Percentiles rank a stretch among this genome's conserved stretches.
These are phyloP conservation scores for Waltergamsia citrina DNA, from an alignment of 2,329 filamentous ascomycete species.

Conservation along the genomic window DNA sequence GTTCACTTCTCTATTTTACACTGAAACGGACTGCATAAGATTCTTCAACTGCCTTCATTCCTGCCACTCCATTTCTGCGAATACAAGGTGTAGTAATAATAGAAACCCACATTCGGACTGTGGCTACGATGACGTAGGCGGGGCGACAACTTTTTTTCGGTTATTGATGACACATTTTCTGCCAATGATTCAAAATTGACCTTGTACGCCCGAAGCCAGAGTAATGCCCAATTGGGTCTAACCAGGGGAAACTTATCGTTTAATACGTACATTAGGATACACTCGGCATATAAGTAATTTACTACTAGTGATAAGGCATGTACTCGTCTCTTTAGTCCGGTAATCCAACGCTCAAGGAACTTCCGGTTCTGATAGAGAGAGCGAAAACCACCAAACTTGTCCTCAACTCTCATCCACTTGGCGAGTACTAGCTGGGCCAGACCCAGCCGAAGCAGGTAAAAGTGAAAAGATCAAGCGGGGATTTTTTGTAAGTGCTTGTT, in stretches of 20 bases:
- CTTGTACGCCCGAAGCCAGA: background rate
- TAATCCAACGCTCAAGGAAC: constrained; percentile 46
- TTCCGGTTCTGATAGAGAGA: constrained; percentile 54
- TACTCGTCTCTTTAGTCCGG: constrained; percentile 57
- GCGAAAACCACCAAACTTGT: constrained; percentile 29
- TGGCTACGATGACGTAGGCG: constrained; percentile 3
- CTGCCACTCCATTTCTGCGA: too few relatives aligned
- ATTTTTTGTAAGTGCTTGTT: too few relatives aligned
- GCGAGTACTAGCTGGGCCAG: background rate
- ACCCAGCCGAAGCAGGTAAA: background rate
- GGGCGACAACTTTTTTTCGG: background rate
- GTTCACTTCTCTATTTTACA: too few relatives aligned
- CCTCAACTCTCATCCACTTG: constrained; percentile 6
- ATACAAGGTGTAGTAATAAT: too few relatives aligned
- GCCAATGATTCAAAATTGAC: background rate
- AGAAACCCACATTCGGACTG: too few relatives aligned
- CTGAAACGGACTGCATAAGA: too few relatives aligned
- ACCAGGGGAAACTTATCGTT: too few relatives aligned
- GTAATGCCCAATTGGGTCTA: background rate
- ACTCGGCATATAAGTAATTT: too few relatives aligned
- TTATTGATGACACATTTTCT: background rate
- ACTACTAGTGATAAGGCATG: too few relatives aligned
- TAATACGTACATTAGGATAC: too few relatives aligned
- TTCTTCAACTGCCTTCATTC: too few relatives aligned
- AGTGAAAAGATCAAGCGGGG: background rate